phyloP scores from a whole-genome alignment of 2,329 filamentous ascomycete genomes.

The Colletotrichum spaethianum region DNA sequence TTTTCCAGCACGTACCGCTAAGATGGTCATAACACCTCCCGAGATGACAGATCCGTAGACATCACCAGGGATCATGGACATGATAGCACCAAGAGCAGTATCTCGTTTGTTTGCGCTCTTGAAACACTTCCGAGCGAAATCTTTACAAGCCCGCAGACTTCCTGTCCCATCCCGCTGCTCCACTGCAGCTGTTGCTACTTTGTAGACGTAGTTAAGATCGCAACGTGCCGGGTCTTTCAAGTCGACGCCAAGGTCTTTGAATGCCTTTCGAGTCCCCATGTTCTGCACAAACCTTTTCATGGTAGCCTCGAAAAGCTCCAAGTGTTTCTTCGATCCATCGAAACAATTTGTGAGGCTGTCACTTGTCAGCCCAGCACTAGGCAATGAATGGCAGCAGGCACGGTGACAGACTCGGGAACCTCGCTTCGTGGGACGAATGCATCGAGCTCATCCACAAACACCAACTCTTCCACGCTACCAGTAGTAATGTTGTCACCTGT shows the following conservation, averaged over 20 bases:
- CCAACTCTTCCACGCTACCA: neutral
- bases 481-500: neutral
- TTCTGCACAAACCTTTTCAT: neutral
- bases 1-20: neutral
- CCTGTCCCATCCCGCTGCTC: neutral
- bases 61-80: conserved; percentile 13
- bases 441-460: neutral
- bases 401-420: neutral
- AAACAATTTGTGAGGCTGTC: neutral
- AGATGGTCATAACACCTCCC: conserved; percentile 18
- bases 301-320: neutral
- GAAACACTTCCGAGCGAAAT: conserved; percentile 8
- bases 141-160: conserved; percentile 12
- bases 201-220: neutral
- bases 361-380: neutral
- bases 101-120: conserved; percentile 6
- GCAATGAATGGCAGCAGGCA: neutral
- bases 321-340: neutral
- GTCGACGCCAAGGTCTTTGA: neutral
- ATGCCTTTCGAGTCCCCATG: neutral
- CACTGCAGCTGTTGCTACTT: neutral
- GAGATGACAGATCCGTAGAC: conserved; percentile 22
- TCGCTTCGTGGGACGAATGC: neutral
- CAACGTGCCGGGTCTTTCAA: neutral
- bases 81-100: conserved; percentile 10